phyloP scores from a whole-genome alignment of 1,139 yeast species.

The Saccharomyces hybrid region DNA sequence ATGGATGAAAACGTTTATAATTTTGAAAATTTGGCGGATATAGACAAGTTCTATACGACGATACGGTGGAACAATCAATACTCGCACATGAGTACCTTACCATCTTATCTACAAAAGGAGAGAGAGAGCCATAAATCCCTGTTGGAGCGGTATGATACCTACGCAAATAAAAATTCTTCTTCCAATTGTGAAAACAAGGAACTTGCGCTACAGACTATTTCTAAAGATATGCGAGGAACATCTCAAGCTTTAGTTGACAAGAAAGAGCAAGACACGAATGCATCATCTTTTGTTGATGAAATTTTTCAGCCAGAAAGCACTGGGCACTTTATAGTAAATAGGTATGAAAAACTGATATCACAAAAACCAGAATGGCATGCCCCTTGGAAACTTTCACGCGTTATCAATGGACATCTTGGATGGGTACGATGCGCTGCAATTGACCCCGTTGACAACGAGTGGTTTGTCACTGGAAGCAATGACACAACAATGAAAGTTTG shows the following conservation, averaged over 20 bases:
- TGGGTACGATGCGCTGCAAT: slow-evolving; percentile 79
- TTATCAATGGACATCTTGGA: slow-evolving; percentile 84
- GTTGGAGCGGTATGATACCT: neutral
- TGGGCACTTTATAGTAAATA: slow-evolving; percentile 16
- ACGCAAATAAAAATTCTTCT: neutral
- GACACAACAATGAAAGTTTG: slow-evolving; percentile 87
- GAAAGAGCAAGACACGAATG: slow-evolving; percentile 11
- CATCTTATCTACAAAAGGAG: slow-evolving; percentile 17
- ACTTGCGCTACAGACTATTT: neutral
- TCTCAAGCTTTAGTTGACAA: slow-evolving; percentile 5
- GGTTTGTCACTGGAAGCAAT: slow-evolving; percentile 87
- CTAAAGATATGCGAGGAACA: neutral
- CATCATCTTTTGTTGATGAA: neutral
- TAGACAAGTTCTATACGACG: slow-evolving; percentile 21
- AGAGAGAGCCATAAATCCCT: neutral
- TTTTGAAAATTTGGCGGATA: slow-evolving; percentile 9
- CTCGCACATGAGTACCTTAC: slow-evolving; percentile 18
- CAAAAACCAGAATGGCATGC: slow-evolving; percentile 44
- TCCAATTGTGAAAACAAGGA: neutral
- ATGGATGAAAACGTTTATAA: slow-evolving; percentile 4
- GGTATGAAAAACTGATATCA: slow-evolving; percentile 18
- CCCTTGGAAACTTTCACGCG: slow-evolving; percentile 65
- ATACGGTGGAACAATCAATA: slow-evolving; percentile 30
- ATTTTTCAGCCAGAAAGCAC: slow-evolving; percentile 5
- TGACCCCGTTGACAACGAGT: slow-evolving; percentile 73